Percentiles rank a stretch among this genome's conserved stretches.
phyloP scores from a whole-genome alignment of 1,284 basidiomycete species.

The Puccinia hordei region DNA sequence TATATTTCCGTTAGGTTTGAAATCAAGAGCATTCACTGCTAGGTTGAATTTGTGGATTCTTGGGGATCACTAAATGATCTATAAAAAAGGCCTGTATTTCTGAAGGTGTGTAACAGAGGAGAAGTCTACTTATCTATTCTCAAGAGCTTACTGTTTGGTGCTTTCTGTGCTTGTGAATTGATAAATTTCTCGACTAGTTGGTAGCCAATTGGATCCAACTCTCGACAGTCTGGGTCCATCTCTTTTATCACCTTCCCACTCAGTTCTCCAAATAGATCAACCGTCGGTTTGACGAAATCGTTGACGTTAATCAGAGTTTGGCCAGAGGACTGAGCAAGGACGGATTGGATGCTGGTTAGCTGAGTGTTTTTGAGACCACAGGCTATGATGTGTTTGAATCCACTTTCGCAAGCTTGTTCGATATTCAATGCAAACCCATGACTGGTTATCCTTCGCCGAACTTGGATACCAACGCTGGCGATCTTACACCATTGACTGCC shows the following conservation, averaged over 20 bases:
- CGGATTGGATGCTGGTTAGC: conserved; percentile 64
- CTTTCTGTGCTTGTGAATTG: background rate
- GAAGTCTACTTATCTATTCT: too few relatives aligned
- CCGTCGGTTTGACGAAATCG: conserved; percentile 54
- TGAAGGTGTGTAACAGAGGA: too few relatives aligned
- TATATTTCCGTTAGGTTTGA: background rate
- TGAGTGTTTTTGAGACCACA: conserved; percentile 87
- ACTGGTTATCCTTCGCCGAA: conserved; percentile 86
- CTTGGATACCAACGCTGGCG: conserved; percentile 92
- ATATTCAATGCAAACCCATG: conserved; percentile 96
- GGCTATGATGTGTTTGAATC: conserved; percentile 86
- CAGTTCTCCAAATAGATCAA: conserved; percentile 55
- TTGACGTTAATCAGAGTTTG: conserved; percentile 51
- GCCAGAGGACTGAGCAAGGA: background rate
- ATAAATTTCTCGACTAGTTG: conserved; percentile 14
- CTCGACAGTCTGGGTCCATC: conserved; percentile 54
- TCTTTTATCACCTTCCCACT: conserved; percentile 59
- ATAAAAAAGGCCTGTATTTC: too few relatives aligned
- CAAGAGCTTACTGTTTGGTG: background rate
- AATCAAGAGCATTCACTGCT: background rate
- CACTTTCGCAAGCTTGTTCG: conserved; percentile 72
- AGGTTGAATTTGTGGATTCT: background rate
- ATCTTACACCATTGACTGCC: conserved; percentile 69
- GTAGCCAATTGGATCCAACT: conserved; percentile 32
- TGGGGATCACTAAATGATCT: too few relatives aligned